A percentile compares a stretch with the other conserved stretches of the same genome.
Evolutionary conservation across 106 monocot species (phyloP).

Genomic region (Platanthera guangdongensis): DNA sequence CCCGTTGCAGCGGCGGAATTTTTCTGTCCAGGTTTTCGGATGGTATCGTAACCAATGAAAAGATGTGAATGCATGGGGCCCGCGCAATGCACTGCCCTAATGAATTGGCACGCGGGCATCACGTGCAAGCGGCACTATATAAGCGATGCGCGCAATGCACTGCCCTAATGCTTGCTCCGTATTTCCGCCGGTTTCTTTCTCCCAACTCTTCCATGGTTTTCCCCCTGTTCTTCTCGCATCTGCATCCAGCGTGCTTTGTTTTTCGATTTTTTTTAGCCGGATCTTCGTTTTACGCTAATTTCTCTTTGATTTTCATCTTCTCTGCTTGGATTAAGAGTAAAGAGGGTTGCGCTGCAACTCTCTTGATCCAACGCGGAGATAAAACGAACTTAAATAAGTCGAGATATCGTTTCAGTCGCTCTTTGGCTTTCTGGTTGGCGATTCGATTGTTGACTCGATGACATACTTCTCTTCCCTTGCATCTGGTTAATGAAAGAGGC

Average conservation of each 20-base stretch:
- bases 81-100: too few species aligned
- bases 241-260: background rate
- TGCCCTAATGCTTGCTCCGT: too few species aligned
- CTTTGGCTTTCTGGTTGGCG: constrained; percentile 8
- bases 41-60: too few species aligned
- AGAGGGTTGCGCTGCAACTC: background rate
- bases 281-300: background rate
- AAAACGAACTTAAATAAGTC: background rate
- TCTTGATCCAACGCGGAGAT: constrained; percentile 4
- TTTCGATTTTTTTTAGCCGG: background rate
- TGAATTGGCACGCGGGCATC: too few species aligned
- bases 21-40: too few species aligned
- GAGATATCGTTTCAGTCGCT: constrained; percentile 13
- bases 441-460: constrained; percentile 11
- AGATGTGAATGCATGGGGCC: too few species aligned
- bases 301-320: background rate
- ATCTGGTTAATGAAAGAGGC: background rate
- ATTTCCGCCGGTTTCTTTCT: background rate
- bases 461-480: background rate
- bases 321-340: background rate
- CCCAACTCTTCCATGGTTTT: background rate
- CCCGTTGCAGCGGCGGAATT: too few species aligned
- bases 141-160: too few species aligned
- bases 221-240: background rate
- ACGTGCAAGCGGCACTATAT: too few species aligned